Evolutionary conservation across 441 rosid genomes (phyloP), one percentile per base, ranked within the genome.

Genomic region (Populus tomentosa): DNA sequence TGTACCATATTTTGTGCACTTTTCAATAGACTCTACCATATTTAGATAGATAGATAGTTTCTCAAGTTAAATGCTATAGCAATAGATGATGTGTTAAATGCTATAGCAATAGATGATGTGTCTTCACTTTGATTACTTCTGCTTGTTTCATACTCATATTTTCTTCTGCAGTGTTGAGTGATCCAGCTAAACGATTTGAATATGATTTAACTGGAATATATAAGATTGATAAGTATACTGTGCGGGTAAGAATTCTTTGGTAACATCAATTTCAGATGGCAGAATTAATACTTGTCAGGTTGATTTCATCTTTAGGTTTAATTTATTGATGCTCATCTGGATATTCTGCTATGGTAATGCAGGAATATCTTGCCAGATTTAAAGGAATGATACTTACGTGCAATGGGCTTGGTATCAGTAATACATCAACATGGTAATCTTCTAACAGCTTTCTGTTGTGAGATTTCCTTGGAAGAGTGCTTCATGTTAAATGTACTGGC

Each of bases 321-420:
- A 62, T 53, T 36, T 33, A 16, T 42, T 77, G 71, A 30, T 75
- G 9, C 72, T 69, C 30, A 61, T 72, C 66, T 67, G 79, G 42
- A 76, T 69, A 36, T 50, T 80, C 59, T 75, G 70, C 68, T 53
- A 35, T 61, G 69, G 63, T 73, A 30, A 73, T 67, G 30, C 87
- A 92, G 97, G 97, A 92, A 82, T 92, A 91, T 82, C 95, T 92
- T 56, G 87, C 91, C 67, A 88, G 97, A 86, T 92, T 90, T 80
- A 92, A 92, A 84, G 95, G 97, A 83, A 89, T 92, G 94, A 92
- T 89, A 71, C 90, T 92, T 78, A 92, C 97, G 28, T 92, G 95
- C 86, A 91, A 92, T 63, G 97, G 95, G 46, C 97, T 92, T 28
- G 95, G 95, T 72, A 92, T 92, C 38, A 82, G 85, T 78, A 88